A percentile compares a stretch with the other conserved stretches of the same genome.
Conservation (phyloP, 768 basidiomycete species). For the Porphyrellus cyaneotinctus region DNA sequence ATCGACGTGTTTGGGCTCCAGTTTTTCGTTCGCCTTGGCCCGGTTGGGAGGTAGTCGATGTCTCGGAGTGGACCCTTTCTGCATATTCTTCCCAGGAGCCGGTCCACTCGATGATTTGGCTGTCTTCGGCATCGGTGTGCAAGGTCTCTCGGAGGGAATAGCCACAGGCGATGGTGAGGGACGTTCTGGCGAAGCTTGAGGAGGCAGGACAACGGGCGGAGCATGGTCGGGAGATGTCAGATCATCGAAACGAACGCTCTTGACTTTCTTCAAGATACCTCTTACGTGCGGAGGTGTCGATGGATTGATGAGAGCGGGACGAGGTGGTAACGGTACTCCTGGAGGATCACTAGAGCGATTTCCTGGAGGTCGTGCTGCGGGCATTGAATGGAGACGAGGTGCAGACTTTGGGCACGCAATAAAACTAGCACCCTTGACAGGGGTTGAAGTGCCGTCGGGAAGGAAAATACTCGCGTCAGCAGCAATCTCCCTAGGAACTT, state of each 20-base stretch:
- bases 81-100: neutral
- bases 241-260: conserved; percentile 38
- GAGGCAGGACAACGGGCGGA: neutral
- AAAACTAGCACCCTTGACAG: neutral
- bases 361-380: conserved; percentile 6
- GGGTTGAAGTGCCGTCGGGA: conserved; percentile 14
- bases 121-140: conserved; percentile 8
- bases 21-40: conserved; percentile 9
- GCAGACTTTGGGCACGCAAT: neutral
- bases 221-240: neutral
- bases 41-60: conserved; percentile 16
- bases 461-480: conserved; percentile 9
- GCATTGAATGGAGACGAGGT: neutral
- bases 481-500: neutral
- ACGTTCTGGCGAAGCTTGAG: conserved; percentile 1
- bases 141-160: conserved; percentile 6
- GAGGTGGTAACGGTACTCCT: conserved; percentile 17
- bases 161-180: conserved; percentile 6
- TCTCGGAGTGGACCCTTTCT: conserved; percentile 11
- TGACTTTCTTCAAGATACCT: conserved; percentile 39
- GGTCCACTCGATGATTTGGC: neutral
- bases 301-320: conserved; percentile 22
- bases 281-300: conserved; percentile 29
- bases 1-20: neutral
- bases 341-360: conserved; percentile 15